Evolutionary conservation across 805 yeast species (phyloP).

Genomic region (Starmerella khaoyaiensis): DNA sequence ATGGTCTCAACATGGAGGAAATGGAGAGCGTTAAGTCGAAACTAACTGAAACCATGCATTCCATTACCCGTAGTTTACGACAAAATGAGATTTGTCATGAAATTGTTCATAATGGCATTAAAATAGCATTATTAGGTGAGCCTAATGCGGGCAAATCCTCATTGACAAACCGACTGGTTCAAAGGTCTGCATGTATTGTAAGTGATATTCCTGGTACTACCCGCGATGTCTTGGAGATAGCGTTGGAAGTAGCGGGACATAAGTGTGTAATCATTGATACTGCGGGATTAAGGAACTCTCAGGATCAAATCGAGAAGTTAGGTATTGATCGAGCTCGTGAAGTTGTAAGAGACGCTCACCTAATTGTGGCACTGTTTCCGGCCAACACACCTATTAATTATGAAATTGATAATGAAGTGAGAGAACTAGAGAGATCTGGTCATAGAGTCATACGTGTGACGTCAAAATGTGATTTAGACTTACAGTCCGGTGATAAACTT

Average conservation of each 20-base stretch:
- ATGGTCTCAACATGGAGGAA: conserved; percentile 42
- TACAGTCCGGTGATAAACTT: conserved; percentile 4
- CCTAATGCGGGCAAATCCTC: conserved; percentile 97
- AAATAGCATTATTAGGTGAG: conserved; percentile 65
- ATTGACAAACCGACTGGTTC: conserved; percentile 58
- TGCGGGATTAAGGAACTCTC: conserved; percentile 60
- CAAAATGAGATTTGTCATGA: conserved; percentile 27
- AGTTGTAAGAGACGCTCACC: conserved; percentile 48
- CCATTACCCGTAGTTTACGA: conserved; percentile 29
- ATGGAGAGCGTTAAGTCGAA: conserved; percentile 1
- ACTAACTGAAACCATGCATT: conserved; percentile 30
- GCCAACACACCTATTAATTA: conserved; percentile 2
- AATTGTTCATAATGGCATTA: conserved; percentile 58
- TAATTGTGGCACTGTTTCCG: conserved; percentile 55
- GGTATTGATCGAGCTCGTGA: conserved; percentile 70
- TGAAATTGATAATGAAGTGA: conserved; percentile 16
- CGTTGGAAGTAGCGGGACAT: conserved; percentile 68
- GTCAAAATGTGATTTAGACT: conserved; percentile 26
- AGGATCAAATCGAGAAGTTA: conserved; percentile 54
- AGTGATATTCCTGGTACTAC: conserved; percentile 91
- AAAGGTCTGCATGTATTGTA: conserved; percentile 78
- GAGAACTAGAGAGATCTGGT: conserved; percentile 8
- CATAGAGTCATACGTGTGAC: conserved; percentile 24
- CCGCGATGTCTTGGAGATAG: conserved; percentile 72
- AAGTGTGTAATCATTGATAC: conserved; percentile 82